Evolutionary conservation across 2,329 filamentous ascomycete genomes (phyloP), one percentile per base, ranked within the genome.

Genomic region (Calonectria hongkongensis): DNA sequence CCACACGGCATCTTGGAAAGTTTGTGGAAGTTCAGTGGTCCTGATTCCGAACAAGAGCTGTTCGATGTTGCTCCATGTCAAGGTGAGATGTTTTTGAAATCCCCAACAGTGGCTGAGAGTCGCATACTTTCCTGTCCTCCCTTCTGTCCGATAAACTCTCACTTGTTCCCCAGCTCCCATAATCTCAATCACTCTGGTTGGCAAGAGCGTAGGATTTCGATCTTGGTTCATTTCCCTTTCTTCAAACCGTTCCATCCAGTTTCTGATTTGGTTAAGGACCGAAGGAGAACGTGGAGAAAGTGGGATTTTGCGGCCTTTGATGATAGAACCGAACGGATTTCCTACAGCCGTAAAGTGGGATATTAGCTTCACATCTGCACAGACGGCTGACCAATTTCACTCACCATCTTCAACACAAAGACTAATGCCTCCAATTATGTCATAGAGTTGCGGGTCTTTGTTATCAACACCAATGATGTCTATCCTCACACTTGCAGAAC

Each of bases 61-160:
- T 58, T 21, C 33, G 4, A 58, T 39, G 18, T 16, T 58, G n/a
- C 5, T 21, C 33, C 54, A 41, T 39, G 54, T 58, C n/a, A 58
- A 58, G n/a, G 54, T 58, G 33, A 58, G 12, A 4, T 33, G 54
- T 27, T 58, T 33, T 36, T 58, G n/a, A 58, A n/a, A 25, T 8
- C 54, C 54, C 54, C 54, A 58, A 27, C 54, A 58, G 30, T 58
- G 54, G 5, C 54, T 58, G 12, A 58, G 54, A 41, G 54, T 28
- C 12, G 33, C 33, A 41, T 58, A 58, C 3, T 41, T n/a, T 15
- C 33, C 54, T 9, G 54, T 58, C 25, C 12, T 25, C 10, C 15
- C 13, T 41, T 58, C 5, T 27, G 54, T 27, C 3, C 15, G 39
- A 15, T 16, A 9, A 58, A 58, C 33, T 27, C 16, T 58, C 33